Evolutionary conservation across 2,329 filamentous ascomycete species (phyloP).

Genomic region (Aspergillus ochraceoroseus): DNA sequence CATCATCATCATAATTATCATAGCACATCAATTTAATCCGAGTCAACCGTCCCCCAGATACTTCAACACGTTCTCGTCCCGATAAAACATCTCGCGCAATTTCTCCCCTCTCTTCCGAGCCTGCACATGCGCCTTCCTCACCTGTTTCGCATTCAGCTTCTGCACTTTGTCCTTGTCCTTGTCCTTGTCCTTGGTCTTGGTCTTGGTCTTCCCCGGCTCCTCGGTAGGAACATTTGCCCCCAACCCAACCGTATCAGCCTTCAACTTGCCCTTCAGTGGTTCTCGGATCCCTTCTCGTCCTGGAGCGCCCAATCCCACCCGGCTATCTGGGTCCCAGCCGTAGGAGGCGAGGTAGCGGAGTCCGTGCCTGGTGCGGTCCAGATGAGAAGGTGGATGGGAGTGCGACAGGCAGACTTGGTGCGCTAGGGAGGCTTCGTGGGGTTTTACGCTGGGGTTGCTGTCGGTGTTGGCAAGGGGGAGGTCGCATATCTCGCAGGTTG

Average conservation of each 20-base stretch:
- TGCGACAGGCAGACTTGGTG: slow-evolving; percentile 56
- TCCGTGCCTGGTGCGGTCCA: slow-evolving; percentile 54
- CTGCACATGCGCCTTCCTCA: slow-evolving; percentile 57
- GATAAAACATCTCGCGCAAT: slow-evolving; percentile 67
- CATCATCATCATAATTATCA: slow-evolving; percentile 4
- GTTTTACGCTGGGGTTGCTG: slow-evolving; percentile 8
- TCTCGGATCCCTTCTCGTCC: slow-evolving; percentile 66
- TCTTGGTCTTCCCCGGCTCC: slow-evolving; percentile 28
- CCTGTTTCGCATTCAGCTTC: slow-evolving; percentile 65
- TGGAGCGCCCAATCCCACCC: slow-evolving; percentile 64
- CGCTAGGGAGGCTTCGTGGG: slow-evolving; percentile 50
- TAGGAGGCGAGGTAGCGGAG: slow-evolving; percentile 53
- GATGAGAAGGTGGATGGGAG: slow-evolving; percentile 53
- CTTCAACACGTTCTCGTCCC: slow-evolving; percentile 67
- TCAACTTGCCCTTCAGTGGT: slow-evolving; percentile 67
- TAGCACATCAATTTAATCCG: not conserved
- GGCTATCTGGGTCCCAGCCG: slow-evolving; percentile 58
- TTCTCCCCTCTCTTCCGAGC: slow-evolving; percentile 60
- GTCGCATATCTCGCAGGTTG: slow-evolving; percentile 55
- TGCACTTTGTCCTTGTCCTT: slow-evolving; percentile 39
- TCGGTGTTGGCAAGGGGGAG: slow-evolving; percentile 46
- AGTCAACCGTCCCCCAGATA: slow-evolving; percentile 54
- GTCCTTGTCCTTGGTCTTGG: slow-evolving; percentile 30
- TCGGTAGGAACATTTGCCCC: slow-evolving; percentile 46
- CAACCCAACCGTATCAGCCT: slow-evolving; percentile 70